Evolutionary conservation across 2,329 filamentous ascomycete genomes (phyloP).

Genomic region (Ophiostoma himal-ulmi): DNA sequence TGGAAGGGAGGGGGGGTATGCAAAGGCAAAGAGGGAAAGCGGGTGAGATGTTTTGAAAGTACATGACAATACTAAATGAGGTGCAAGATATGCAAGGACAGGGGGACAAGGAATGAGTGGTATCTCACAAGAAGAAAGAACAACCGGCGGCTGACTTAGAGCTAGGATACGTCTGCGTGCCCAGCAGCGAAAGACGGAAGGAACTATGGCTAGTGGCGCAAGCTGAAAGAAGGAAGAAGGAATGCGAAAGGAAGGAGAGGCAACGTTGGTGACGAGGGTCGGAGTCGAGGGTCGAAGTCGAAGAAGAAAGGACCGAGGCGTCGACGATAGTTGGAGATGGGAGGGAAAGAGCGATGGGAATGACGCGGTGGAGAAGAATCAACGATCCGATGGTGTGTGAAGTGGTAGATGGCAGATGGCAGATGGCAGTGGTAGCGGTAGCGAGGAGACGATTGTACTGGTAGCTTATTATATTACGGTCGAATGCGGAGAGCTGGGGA

Average conservation of each 20-base stretch:
- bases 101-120: background rate
- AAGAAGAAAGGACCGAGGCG: background rate
- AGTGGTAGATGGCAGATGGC: background rate
- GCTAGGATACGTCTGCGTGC: background rate
- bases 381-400: slow-evolving; percentile 4
- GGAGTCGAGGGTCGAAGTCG: background rate
- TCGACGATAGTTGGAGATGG: background rate
- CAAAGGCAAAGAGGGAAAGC: background rate
- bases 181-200: background rate
- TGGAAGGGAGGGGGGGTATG: background rate
- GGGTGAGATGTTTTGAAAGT: background rate
- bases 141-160: background rate
- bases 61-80: background rate
- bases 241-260: background rate
- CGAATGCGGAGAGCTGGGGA: background rate
- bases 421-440: background rate
- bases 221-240: too few species aligned
- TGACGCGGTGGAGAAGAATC: slow-evolving; percentile 7
- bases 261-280: background rate
- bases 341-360: slow-evolving; percentile 10
- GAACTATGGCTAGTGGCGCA: too few species aligned
- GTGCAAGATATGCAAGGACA: background rate
- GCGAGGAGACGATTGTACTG: background rate
- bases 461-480: background rate
- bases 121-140: background rate